Evolutionary conservation across 1,139 yeast genomes (phyloP), one percentile per base, ranked within the genome.

Genomic region (Kodamaea derodonti): DNA sequence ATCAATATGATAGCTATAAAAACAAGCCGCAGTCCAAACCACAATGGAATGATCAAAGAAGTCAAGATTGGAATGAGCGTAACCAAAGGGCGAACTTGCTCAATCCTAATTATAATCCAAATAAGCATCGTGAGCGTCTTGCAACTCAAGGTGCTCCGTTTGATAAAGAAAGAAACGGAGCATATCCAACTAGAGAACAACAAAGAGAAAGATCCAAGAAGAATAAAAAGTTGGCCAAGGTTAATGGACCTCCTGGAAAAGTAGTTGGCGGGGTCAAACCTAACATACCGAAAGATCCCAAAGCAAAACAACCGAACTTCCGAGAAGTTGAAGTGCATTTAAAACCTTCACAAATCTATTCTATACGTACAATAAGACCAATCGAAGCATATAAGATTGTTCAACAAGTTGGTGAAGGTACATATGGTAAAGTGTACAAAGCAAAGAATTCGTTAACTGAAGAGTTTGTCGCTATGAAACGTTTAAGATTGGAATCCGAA

Each of bases 401-500:
- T 2, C 72, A 63, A 37, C 75, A 69, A 40, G 75, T 69, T 3
- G 75, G 75, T 10, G 74, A 69, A 48, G 75, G 75, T n/a, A 69
- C 75, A 1, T 69, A 69, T 42, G 75, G 75, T 7, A 69, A 67
- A 41, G 75, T 56, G 6, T 69, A 68, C 45, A 70, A 70, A 51
- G 94, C 95, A 0, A 65, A 65, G 35, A 84, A 87, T 52, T 60
- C 62, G 12, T 65, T 76, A n/a, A 86, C 96, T 0, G 70, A 74
- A 4, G 80, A 76, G 40, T 64, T 71, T 47, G 95, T 88, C 17
- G 98, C 98, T 1, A 65, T 92, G 51, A 92, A 92, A 53, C 75
- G 82, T 47, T 67, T 92, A 31, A 63, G 97, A 40, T 69, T 92
- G 53, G 97, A 92, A 53, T 64, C 80, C 7, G 97, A 92, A 56